Evolutionary conservation across 495 filamentous ascomycete species (phyloP).

Genomic region (Xylaria acuta): DNA sequence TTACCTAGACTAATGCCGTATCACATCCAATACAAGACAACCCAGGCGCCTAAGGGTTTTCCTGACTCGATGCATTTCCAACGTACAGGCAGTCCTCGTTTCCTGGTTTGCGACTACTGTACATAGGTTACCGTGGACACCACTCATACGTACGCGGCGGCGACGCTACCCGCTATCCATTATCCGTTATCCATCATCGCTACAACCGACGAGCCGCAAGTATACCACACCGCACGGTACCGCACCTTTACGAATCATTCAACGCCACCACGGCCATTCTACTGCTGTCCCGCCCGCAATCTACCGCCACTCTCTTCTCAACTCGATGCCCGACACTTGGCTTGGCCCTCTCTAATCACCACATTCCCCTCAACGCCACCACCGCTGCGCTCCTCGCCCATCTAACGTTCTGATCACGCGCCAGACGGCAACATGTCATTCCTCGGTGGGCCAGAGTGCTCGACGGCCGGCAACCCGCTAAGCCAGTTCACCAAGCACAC

Average conservation of each 20-base stretch:
- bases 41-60: neutral
- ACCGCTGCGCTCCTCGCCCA: neutral
- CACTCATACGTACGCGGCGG: too few relatives aligned
- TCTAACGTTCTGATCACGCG: neutral
- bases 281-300: neutral
- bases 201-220: neutral
- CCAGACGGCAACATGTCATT: constrained; percentile 76
- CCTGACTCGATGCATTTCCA: neutral
- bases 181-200: neutral
- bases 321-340: neutral
- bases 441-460: constrained; percentile 87
- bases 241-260: neutral
- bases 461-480: constrained; percentile 92
- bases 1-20: neutral
- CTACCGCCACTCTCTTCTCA: neutral
- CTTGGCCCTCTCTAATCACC: neutral
- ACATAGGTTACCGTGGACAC: neutral
- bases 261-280: neutral
- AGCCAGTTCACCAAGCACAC: constrained; percentile 96
- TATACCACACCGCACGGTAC: neutral
- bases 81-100: neutral
- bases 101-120: neutral
- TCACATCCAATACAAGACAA: neutral
- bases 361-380: neutral
- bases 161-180: neutral